A percentile compares a stretch with the other conserved stretches of the same genome.
Conservation (phyloP, 208 protist species). For the Wallacemonas sp. region DNA sequence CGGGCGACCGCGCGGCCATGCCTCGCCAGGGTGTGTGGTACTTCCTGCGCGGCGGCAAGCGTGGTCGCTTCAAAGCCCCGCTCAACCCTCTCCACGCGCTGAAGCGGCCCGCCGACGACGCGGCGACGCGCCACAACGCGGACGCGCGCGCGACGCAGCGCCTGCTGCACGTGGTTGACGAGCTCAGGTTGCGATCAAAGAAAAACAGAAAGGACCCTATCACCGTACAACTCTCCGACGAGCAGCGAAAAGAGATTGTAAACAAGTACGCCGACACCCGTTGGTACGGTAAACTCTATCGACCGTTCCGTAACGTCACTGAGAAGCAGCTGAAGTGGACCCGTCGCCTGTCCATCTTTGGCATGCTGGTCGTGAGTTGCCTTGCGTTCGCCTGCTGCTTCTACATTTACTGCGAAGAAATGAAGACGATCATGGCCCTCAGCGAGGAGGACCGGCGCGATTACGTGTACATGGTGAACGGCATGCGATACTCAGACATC, state of each 20-base stretch:
- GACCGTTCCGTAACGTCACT: conserved; percentile 44
- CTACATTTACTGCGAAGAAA: conserved; percentile 54
- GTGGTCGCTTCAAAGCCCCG: background rate
- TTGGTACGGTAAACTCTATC: conserved; percentile 54
- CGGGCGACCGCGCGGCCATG: conserved; percentile 3
- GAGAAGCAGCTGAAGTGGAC: conserved; percentile 51
- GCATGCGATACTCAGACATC: conserved; percentile 77
- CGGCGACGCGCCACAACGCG: conserved; percentile 17
- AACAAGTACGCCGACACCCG: conserved; percentile 42
- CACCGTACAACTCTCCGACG: conserved; percentile 46
- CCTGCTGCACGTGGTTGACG: conserved; percentile 33
- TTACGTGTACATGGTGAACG: conserved; percentile 63
- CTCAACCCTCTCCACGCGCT: conserved; percentile 17
- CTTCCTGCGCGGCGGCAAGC: background rate
- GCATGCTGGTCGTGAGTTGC: conserved; percentile 8
- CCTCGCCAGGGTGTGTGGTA: conserved; percentile 11
- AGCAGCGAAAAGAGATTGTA: conserved; percentile 60
- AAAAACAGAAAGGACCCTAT: conserved; percentile 15
- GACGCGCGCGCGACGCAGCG: conserved; percentile 22
- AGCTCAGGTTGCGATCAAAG: conserved; percentile 15
- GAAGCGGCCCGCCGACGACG: background rate
- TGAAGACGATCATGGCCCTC: conserved; percentile 43
- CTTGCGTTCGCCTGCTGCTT: conserved; percentile 1
- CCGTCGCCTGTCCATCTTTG: conserved; percentile 15
- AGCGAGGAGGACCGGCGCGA: conserved; percentile 52